Evolutionary conservation across 2,329 filamentous ascomycete species (phyloP), one percentile per base, ranked within the genome.

Genomic region (Sclerotiophoma versabilis): DNA sequence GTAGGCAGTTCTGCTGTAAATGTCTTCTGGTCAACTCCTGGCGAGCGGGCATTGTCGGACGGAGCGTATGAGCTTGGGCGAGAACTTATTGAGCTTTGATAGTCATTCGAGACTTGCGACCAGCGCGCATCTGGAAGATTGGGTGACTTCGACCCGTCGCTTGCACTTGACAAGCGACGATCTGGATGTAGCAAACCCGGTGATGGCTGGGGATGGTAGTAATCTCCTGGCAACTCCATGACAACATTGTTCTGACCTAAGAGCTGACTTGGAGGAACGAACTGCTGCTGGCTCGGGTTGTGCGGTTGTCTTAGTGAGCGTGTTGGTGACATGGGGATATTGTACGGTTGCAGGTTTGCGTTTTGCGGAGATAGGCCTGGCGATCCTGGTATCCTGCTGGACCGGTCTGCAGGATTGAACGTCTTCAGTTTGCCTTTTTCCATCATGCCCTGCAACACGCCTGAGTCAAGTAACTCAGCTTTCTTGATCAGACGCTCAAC

Each of bases 401-500:
- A 65, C 20, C 66, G 68, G 33, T 76, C 75, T 30, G 75, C 77
- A 2, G 80, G 80, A 60, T 82, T 83, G 57, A 84, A 70, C 0
- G 86, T 89, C 75, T 79, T 85, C 54, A 89, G 77, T 64, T 78
- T 83, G 39, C 87, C 87, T 57, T 87, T 78, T 63, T 88, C 81
- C 66, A 89, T 84, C 86, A 90, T 88, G 49, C 84, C 87, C 34
- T 84, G 83, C 42, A 90, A 77, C 15, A 84, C 79, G 14, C 87
- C 87, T 5, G 86, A 79, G 63, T 90, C 87, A 32, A 90, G 77
- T 19, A 90, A 77, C 71, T 88, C 86, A 0, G 87, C 87, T 77
- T 90, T 90, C 66, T 88, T 88, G 66, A 89, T 85, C 68, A 91
- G 83, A 42, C 87, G 81, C 47, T 83, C 79, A 0, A 90, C 83